Evolutionary conservation across 176 grass and related monocot species (phyloP), one percentile per base, ranked within the genome.

Genomic region (Aegilops sharonensis): DNA sequence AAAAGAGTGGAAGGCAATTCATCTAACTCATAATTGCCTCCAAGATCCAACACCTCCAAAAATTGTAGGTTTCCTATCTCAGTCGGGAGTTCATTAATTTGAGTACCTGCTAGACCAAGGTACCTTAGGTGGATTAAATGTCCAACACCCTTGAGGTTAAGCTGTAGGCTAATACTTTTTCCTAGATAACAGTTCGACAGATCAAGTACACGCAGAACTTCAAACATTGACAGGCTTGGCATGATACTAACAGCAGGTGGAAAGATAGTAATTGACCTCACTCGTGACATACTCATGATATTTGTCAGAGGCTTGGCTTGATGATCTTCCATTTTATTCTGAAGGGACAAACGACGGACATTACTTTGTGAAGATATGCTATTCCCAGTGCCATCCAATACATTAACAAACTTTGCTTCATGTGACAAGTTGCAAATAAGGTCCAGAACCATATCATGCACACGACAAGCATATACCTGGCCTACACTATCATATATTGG

Each of bases 11-110:
- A 0, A 0, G 20, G 3, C n/a, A 23, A 18, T 64, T 81, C 30
- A 3, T 8, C 0, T 21, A 57, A 18, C 0, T 3, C 2, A 21
- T 1, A 0, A 57, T 57, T 57, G 0, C 0, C 0, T 20, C 0
- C 54, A 57, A 21, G 6, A 21, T 21, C 54, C 54, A 57, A 57
- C 6, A 57, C 54, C 54, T 21, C 54, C 18, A 57, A 21, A 57
- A 57, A 57, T 0, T 21, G 54, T 0, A 57, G 18, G 18, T 21
- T 57, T 9, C 54, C 54, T 21, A 57, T 21, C 6, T 57, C 54
- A 57, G 6, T 0, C 18, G 54, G 0, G 18, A 57, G 18, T 3
- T 57, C 0, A 1, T 18, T 57, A 0, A 57, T 57, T 21, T 0
- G 0, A 0, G 54, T 57, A 2, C 2, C 0, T 57, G 6, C 0